A percentile compares a stretch with the other conserved stretches of the same genome.
phyloP scores from a whole-genome alignment of 2,329 filamentous ascomycete genomes.

The Fusarium sp. region DNA sequence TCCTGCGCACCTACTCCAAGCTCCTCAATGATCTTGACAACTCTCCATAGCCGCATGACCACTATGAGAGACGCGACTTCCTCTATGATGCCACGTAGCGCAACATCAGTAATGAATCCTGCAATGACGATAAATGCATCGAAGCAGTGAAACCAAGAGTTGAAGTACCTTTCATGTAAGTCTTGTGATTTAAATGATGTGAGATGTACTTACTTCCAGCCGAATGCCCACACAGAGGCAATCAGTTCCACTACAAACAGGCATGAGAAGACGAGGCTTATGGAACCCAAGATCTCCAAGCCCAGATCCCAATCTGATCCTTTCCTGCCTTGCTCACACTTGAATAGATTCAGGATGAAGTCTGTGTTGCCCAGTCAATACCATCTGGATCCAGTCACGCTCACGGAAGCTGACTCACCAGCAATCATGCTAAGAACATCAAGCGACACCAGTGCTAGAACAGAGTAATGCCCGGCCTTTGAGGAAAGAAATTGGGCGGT shows the following conservation, averaged over 20 bases:
- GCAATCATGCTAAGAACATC: conserved; percentile 29
- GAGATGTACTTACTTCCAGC: conserved; percentile 7
- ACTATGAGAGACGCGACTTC: conserved; percentile 23
- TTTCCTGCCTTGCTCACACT: not conserved
- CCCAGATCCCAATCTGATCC: not conserved
- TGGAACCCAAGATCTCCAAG: not conserved
- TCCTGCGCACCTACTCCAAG: conserved; percentile 9
- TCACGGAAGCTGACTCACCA: not conserved
- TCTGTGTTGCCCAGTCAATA: rapidly evolving
- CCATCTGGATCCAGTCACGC: rapidly evolving
- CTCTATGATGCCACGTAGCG: conserved; percentile 7
- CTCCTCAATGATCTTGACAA: conserved; percentile 23
- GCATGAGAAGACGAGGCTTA: conserved; percentile 6
- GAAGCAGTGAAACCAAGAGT: conserved; percentile 24
- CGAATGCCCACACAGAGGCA: conserved; percentile 16
- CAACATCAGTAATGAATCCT: conserved; percentile 14
- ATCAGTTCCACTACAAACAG: conserved; percentile 10
- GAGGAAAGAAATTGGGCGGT: conserved; percentile 12
- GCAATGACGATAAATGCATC: conserved; percentile 16
- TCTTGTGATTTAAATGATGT: rapidly evolving
- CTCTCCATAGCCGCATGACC: conserved; percentile 24
- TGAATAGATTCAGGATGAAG: conserved; percentile 17
- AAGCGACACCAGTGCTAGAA: conserved; percentile 6
- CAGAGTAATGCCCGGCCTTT: conserved; percentile 9
- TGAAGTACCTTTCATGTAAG: conserved; percentile 12